These are phyloP conservation scores for Trametes maxima DNA, from an alignment of 768 basidiomycete species.

Conservation along the genomic window DNA sequence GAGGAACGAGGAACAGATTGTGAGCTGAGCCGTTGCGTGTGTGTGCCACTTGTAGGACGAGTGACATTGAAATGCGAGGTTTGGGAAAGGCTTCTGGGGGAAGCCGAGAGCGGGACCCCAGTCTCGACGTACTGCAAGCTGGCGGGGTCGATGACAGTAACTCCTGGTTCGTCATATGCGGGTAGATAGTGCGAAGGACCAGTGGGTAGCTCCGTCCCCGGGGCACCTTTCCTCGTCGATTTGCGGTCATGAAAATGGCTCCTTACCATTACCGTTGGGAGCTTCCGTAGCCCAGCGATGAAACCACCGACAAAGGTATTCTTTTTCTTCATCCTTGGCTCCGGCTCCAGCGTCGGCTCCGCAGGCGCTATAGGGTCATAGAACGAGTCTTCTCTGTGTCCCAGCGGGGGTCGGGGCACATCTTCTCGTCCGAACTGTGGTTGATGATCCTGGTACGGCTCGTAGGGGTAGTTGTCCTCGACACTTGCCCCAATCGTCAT, in stretches of 20 bases:
- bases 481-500: conserved; percentile 20
- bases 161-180: conserved; percentile 23
- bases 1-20: conserved; percentile 1
- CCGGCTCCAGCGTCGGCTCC: conserved; percentile 1
- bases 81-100: background rate
- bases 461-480: conserved; percentile 6
- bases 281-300: conserved; percentile 22
- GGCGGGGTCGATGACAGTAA: conserved; percentile 19
- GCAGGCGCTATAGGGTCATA: background rate
- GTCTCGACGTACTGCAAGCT: conserved; percentile 23
- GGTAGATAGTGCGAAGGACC: conserved; percentile 19
- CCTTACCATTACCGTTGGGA: conserved; percentile 23
- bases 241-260: conserved; percentile 19
- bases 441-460: background rate
- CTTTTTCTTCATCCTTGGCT: too few species aligned
- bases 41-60: background rate
- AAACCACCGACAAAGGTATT: conserved; percentile 32
- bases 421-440: background rate
- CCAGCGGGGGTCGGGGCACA: background rate
- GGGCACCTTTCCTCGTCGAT: conserved; percentile 18
- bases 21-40: conserved; percentile 8
- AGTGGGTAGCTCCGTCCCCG: conserved; percentile 7
- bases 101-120: conserved; percentile 8
- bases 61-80: conserved; percentile 8
- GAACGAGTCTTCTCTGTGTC: conserved; percentile 2